phyloP scores from a whole-genome alignment of 129 eudicot species.

The Solidago caesia region DNA sequence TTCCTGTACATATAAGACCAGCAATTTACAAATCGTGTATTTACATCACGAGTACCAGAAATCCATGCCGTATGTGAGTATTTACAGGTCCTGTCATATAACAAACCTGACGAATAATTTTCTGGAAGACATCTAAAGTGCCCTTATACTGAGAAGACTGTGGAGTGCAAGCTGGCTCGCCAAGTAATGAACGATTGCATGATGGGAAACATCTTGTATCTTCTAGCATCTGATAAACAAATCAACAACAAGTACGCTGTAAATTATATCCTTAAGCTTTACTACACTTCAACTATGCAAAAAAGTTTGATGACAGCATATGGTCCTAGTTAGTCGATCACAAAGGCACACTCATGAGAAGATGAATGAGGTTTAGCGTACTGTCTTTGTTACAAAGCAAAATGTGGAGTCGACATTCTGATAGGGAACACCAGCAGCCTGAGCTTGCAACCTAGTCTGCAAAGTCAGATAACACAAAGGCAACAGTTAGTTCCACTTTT shows the following conservation, averaged over 20 bases:
- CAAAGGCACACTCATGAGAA: neutral
- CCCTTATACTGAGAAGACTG: constrained; percentile 63
- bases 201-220: constrained; percentile 48
- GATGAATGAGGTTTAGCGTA: constrained; percentile 28
- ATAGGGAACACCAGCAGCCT: constrained; percentile 86
- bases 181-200: constrained; percentile 34
- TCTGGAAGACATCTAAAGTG: constrained; percentile 77
- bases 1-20: constrained; percentile 49
- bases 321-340: neutral
- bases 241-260: neutral
- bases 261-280: neutral
- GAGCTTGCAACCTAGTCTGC: constrained; percentile 97
- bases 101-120: constrained; percentile 66
- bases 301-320: too few relatives aligned
- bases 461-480: constrained; percentile 1
- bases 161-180: constrained; percentile 42
- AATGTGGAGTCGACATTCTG: constrained; percentile 33
- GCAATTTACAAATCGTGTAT: neutral
- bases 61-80: neutral
- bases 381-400: constrained; percentile 51
- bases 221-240: constrained; percentile 54
- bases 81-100: too few relatives aligned
- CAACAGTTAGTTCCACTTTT: too few relatives aligned
- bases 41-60: neutral
- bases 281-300: too few relatives aligned